Evolutionary conservation across 202 grass and related monocot species (phyloP), one percentile per base, ranked within the genome.

Genomic region (Panicum hallii): DNA sequence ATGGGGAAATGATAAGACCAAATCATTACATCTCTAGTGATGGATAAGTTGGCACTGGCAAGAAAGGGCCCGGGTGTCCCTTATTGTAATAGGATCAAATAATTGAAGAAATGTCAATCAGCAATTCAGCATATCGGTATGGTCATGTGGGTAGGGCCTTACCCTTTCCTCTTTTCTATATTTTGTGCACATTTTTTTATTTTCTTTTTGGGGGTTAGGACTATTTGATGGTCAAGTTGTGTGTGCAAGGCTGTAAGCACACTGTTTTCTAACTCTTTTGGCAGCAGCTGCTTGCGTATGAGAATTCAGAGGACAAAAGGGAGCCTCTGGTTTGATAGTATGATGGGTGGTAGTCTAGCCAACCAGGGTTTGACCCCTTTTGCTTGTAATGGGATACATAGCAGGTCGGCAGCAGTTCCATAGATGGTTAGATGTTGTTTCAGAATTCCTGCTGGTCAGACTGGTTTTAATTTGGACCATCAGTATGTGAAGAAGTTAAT

Each of bases 11-110:
- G 81, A 81, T 88, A 84, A 85, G 85, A 67, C 77, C 82, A 88
- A 88, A 91, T 88, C 71, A 77, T 88, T 52, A 57, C 64, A 78
- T 88, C 77, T 88, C 64, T 40, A 87, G 82, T 91, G 77, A 82
- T 85, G 65, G 82, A 73, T 80, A 82, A 82, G 82, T 77, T 77
- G 77, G 71, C 85, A 60, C 54, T 91, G 77, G 79, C 62, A 76
- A 77, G 63, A 81, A 75, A 87, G 69, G 89, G 63, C 61, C 84
- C 89, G 30, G 13, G 76, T 84, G 85, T 79, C 81, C 56, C 74
- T 79, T 79, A 52, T 40, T 55, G 68, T 87, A 70, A 41, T 56
- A 56, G 74, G 74, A 53, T 74, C 50, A 75, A 87, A 70, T 70
- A 65, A 81, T 70, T 58, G 46, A 57, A 75, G 75, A 90, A 83